phyloP scores from a whole-genome alignment of 495 filamentous ascomycete species.

The Lasiosphaeria hispida region DNA sequence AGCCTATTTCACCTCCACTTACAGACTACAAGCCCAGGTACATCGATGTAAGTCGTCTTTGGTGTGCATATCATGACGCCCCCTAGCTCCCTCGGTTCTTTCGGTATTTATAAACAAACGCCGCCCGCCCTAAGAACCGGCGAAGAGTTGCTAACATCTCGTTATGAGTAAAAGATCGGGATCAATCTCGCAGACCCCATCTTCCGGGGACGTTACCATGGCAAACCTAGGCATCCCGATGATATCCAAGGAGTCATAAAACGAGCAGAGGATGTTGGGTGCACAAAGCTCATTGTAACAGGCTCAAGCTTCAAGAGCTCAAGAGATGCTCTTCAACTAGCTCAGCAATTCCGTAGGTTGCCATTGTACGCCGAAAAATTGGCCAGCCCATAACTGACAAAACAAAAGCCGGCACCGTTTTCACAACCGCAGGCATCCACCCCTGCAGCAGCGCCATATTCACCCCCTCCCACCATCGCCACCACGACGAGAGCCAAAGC shows the following conservation, averaged over 20 bases:
- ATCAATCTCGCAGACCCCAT: constrained; percentile 92
- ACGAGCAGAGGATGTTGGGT: constrained; percentile 73
- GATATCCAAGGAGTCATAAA: constrained; percentile 76
- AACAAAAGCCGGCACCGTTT: constrained; percentile 70
- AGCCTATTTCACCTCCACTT: not conserved
- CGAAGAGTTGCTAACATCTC: not conserved
- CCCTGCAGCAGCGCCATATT: constrained; percentile 76
- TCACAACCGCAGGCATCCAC: constrained; percentile 88
- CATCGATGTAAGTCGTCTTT: constrained; percentile 53
- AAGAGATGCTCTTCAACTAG: constrained; percentile 67
- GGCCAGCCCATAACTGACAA: constrained; percentile 11
- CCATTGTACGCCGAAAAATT: not conserved
- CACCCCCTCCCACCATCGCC: constrained; percentile 55
- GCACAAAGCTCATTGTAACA: constrained; percentile 86
- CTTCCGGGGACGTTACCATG: constrained; percentile 80
- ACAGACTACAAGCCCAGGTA: constrained; percentile 49
- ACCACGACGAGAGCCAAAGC: constrained; percentile 40
- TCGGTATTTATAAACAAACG: no score
- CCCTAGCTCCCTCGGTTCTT: not conserved
- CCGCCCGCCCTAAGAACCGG: no score
- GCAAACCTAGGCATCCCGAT: constrained; percentile 72
- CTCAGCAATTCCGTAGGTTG: constrained; percentile 65
- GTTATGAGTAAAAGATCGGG: constrained; percentile 56
- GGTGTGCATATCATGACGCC: not conserved
- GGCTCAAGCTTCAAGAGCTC: constrained; percentile 85